phyloP scores from a whole-genome alignment of 1,284 basidiomycete genomes.

The Schizophyllum commune region DNA sequence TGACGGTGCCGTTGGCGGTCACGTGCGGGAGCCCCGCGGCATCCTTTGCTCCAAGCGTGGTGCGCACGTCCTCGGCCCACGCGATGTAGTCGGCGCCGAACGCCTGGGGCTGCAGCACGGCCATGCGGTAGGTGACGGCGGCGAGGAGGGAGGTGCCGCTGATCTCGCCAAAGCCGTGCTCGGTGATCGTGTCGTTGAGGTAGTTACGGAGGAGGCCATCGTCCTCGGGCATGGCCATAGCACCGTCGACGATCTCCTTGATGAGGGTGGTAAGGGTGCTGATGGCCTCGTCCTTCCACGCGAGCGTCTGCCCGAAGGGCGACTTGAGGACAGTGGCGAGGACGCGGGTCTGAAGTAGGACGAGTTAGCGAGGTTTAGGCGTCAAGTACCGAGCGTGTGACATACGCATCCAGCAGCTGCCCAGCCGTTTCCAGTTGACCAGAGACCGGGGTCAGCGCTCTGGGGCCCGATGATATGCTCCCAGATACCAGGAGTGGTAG shows the following conservation, averaged over 20 bases:
- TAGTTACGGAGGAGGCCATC: constrained; percentile 32
- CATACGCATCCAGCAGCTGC: constrained; percentile 28
- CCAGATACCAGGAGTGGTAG: constrained; percentile 26
- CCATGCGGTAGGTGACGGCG: constrained; percentile 34
- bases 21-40: constrained; percentile 18
- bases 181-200: constrained; percentile 24
- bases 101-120: constrained; percentile 9
- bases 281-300: constrained; percentile 22
- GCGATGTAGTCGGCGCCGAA: constrained; percentile 8
- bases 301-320: constrained; percentile 17
- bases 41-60: constrained; percentile 5
- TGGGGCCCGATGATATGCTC: constrained; percentile 40
- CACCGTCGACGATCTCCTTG: constrained; percentile 39
- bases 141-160: constrained; percentile 36
- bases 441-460: constrained; percentile 37
- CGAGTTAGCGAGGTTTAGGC: neutral
- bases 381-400: neutral
- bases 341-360: constrained; percentile 25
- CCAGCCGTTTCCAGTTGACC: constrained; percentile 44
- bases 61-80: constrained; percentile 8
- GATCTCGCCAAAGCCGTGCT: constrained; percentile 33
- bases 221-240: constrained; percentile 27
- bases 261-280: constrained; percentile 30
- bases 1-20: constrained; percentile 23
- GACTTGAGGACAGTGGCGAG: constrained; percentile 38